phyloP scores from a whole-genome alignment of 179 eudicot genomes.

The Drosera spatulata region DNA sequence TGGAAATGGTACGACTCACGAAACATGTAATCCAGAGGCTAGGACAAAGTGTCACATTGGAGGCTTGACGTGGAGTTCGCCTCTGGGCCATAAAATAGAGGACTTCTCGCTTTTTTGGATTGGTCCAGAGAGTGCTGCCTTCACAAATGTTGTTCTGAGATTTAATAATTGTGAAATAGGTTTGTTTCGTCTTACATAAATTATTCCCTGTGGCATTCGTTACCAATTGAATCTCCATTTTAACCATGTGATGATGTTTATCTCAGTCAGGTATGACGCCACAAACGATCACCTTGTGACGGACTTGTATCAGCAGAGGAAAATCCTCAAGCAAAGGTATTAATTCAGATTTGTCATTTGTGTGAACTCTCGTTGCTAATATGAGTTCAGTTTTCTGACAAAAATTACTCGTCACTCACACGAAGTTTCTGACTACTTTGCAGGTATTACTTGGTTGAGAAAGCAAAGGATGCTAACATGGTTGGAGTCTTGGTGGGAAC shows the following conservation, averaged over 20 bases:
- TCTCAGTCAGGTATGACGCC: conserved; percentile 90
- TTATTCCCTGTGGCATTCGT: neutral
- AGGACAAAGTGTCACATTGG: conserved; percentile 37
- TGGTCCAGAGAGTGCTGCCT: conserved; percentile 76
- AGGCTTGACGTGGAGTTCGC: conserved; percentile 71
- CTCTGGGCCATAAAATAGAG: conserved; percentile 41
- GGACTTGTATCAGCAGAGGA: conserved; percentile 57
- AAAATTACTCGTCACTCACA: neutral
- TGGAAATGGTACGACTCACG: conserved; percentile 13
- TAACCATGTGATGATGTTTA: conserved; percentile 12
- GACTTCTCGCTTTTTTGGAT: conserved; percentile 77
- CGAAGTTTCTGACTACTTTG: conserved; percentile 3
- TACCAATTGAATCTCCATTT: neutral
- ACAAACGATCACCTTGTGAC: conserved; percentile 36
- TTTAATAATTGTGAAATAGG: conserved; percentile 92
- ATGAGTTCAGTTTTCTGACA: neutral
- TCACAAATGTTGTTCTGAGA: conserved; percentile 71
- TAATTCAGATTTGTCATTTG: conserved; percentile 2
- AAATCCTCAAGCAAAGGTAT: conserved; percentile 92
- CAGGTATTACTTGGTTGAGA: conserved; percentile 95
- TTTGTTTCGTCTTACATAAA: conserved; percentile 11
- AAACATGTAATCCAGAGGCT: conserved; percentile 18
- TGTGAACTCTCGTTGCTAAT: neutral
- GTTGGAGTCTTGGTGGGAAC: conserved; percentile 90
- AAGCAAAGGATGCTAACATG: conserved; percentile 94